A percentile compares a stretch with the other conserved stretches of the same genome.
Evolutionary conservation across 2,329 filamentous ascomycete genomes (phyloP).

Genomic region (Hymenoscyphus repandus): DNA sequence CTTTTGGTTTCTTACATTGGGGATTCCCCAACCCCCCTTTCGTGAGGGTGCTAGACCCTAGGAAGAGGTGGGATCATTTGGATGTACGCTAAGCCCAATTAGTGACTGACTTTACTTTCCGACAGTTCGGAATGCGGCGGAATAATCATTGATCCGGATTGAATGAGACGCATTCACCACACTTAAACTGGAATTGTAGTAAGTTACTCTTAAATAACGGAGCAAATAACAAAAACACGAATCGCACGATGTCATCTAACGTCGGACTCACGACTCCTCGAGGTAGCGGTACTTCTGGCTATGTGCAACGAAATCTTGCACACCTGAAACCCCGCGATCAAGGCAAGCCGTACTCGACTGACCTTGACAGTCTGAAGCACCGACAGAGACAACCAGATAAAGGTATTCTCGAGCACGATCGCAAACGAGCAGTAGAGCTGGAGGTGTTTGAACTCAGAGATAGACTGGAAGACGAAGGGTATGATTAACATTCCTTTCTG

Average conservation of each 20-base stretch:
- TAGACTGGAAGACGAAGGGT: slow-evolving; percentile 86
- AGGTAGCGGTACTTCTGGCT: slow-evolving; percentile 93
- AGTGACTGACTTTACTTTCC: too few relatives aligned
- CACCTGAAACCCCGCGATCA: slow-evolving; percentile 77
- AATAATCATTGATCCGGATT: too few relatives aligned
- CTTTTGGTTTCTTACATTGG: too few relatives aligned
- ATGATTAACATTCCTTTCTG: slow-evolving; percentile 27
- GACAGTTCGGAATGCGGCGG: too few relatives aligned
- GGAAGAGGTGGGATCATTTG: too few relatives aligned
- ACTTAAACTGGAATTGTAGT: too few relatives aligned
- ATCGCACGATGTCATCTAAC: slow-evolving; percentile 88
- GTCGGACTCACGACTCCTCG: slow-evolving; percentile 92
- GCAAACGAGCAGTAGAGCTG: slow-evolving; percentile 85
- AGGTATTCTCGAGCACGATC: slow-evolving; percentile 90
- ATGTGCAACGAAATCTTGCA: slow-evolving; percentile 93
- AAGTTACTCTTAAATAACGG: too few relatives aligned
- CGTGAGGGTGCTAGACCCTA: too few relatives aligned
- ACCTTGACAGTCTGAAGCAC: slow-evolving; percentile 65
- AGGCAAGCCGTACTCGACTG: slow-evolving; percentile 59
- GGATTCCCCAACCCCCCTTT: too few relatives aligned
- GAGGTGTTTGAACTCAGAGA: slow-evolving; percentile 89
- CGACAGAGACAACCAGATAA: slow-evolving; percentile 80
- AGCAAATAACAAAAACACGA: slow-evolving; percentile 38
- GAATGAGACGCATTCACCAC: too few relatives aligned
- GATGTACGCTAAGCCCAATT: too few relatives aligned